phyloP scores from a whole-genome alignment of 495 filamentous ascomycete genomes.

The Beverwykella pulmonaria region DNA sequence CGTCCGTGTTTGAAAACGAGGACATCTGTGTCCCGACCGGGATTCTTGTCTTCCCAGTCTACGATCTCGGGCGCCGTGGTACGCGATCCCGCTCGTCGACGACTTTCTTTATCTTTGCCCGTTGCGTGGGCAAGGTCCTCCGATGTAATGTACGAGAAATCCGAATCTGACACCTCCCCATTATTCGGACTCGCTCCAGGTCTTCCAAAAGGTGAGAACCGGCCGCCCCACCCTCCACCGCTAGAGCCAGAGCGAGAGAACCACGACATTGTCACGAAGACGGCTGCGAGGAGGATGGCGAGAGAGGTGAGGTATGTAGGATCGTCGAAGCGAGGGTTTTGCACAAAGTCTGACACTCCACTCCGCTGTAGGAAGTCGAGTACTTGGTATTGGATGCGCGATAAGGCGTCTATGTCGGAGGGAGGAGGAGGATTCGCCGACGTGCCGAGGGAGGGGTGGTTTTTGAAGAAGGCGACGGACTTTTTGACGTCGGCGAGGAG shows the following conservation, averaged over 20 bases:
- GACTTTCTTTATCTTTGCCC: not conserved
- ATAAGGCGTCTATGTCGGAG: constrained; percentile 7
- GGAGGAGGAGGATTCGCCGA: not conserved
- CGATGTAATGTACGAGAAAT: constrained; percentile 80
- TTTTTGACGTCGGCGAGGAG: constrained; percentile 33
- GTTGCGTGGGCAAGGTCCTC: constrained; percentile 52
- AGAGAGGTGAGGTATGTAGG: constrained; percentile 41
- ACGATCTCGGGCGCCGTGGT: constrained; percentile 37
- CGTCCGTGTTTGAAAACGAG: constrained; percentile 73
- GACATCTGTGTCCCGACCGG: constrained; percentile 66
- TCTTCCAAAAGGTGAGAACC: constrained; percentile 54
- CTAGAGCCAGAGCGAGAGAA: constrained; percentile 56
- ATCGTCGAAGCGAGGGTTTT: constrained; percentile 32
- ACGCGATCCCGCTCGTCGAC: constrained; percentile 49
- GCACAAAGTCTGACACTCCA: constrained; percentile 14
- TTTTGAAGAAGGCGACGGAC: constrained; percentile 29
- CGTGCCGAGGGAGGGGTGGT: constrained; percentile 25
- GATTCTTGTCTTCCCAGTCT: constrained; percentile 40
- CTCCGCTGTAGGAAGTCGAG: constrained; percentile 10
- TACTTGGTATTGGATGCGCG: not conserved
- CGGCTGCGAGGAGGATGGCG: constrained; percentile 54
- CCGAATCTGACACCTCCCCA: constrained; percentile 67
- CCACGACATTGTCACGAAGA: constrained; percentile 65
- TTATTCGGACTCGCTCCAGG: constrained; percentile 45
- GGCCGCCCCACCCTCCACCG: constrained; percentile 49